A percentile compares a stretch with the other conserved stretches of the same genome.
Evolutionary conservation across 108 stramenopile genomes (phyloP).

Genomic region (Nannochloropsis granulata): DNA sequence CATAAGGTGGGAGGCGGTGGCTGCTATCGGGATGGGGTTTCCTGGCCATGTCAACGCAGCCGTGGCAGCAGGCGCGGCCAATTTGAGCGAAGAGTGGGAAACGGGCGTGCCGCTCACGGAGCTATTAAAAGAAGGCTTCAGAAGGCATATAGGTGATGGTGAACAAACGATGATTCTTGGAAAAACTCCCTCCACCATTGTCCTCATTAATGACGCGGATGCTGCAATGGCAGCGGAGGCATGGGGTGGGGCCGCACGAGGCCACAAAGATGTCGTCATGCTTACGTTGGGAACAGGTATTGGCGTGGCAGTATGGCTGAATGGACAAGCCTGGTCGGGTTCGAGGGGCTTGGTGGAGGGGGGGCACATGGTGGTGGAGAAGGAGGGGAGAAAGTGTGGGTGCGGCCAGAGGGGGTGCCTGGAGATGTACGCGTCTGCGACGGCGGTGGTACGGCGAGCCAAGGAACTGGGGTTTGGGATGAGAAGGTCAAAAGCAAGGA

Average conservation of each 20-base stretch:
- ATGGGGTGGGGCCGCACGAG: constrained; percentile 11
- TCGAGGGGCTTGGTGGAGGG: constrained; percentile 30
- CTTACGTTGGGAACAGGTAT: constrained; percentile 32
- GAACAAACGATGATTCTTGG: background rate
- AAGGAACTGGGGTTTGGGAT: background rate
- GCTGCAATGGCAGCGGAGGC: constrained; percentile 28
- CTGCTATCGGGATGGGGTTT: constrained; percentile 1
- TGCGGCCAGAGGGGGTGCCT: constrained; percentile 37
- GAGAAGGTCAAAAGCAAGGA: background rate
- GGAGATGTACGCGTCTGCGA: constrained; percentile 35
- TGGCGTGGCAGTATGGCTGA: constrained; percentile 20
- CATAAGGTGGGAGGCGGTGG: background rate
- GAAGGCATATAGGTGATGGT: background rate
- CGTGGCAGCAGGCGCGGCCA: background rate
- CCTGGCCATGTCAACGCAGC: constrained; percentile 14
- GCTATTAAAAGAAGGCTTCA: background rate
- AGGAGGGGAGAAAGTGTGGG: background rate
- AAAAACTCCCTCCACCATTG: background rate
- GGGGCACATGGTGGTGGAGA: constrained; percentile 35
- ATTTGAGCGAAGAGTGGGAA: background rate
- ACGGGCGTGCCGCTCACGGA: background rate
- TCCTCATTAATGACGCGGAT: constrained; percentile 10
- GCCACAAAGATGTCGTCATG: constrained; percentile 23
- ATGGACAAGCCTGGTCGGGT: constrained; percentile 22
- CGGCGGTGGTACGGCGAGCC: constrained; percentile 10